Evolutionary conservation across 1,284 basidiomycete genomes (phyloP), one percentile per base, ranked within the genome.

Genomic region (Earliella scabrosa): DNA sequence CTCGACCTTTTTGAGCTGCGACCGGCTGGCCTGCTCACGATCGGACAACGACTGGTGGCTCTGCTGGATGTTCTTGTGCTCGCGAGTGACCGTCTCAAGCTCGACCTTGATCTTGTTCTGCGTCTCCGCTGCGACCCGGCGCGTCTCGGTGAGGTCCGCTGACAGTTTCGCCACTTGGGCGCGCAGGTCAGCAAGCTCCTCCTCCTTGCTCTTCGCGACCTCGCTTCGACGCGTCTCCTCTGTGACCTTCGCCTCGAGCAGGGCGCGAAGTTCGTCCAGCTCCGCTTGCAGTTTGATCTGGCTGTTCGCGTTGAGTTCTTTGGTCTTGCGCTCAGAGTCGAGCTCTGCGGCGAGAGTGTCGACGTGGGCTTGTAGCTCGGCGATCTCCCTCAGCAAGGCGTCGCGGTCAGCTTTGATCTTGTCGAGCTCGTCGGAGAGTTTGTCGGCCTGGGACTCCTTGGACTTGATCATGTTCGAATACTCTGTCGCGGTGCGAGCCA

Each of bases 201-300:
- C 82, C 63, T 97, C 95, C 68, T 90, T 92, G 74, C 91, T 92
- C 71, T 89, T 90, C 72, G 95, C 93, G 2, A 87, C 91, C 70
- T 97, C 93, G 46, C 82, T 84, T 23, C 92, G 85, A 54, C 90
- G 88, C 31, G 85, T 88, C 67, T 95, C 95, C 69, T 97, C 95
- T 20, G 87, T 90, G 1, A 87, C 85, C 73, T 95, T 97, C 5
- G 92, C 90, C 50, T 89, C 87, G 78, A 97, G 86, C 18, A 93
- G 73, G 20, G 82, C 77, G 6, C 95, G 86, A 4, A 97, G 79
- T 63, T 93, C 92, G 67, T 98, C 96, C 13, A 97, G 78, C 71
- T 97, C 94, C 44, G 79, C 82, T 66, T 95, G 88, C 14, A 97
- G 74, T 63, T 87, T 89, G 40, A 76, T 73, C 34, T 85, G 82